Evolutionary conservation across 2,329 filamentous ascomycete species (phyloP), one percentile per base, ranked within the genome.

Genomic region (Xylariaceae sp.): DNA sequence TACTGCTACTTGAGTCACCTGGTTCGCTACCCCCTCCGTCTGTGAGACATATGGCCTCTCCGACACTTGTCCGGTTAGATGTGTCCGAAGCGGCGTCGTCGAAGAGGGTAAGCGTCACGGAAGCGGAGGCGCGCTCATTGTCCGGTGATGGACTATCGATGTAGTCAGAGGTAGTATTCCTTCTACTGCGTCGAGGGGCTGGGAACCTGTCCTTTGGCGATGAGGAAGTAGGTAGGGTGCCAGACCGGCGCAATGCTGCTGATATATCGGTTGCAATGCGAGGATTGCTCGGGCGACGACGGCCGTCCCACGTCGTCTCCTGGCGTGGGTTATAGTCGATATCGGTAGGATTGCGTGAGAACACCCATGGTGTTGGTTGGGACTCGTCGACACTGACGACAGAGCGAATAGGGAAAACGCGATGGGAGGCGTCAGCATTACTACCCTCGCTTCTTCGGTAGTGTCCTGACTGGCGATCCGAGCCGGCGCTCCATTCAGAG

Each of bases 381-480:
- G 63, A 71, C 61, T 60, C 84, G 64, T 90, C 87, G 36, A 93
- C 84, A 6, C 85, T 90, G 21, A 94, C 79, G 39, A 91, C 87
- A n/a, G 89, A 92, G 45, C 89, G 85, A 28, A 94, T 89, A n/a
- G 90, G 90, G 54, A 90, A 94, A 4, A 94, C 88, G 52, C 89
- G 83, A 67, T 93, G 81, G 28, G 73, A 71, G 24, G 70, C 68
- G 45, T 77, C 75, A 19, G 69, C 67, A 45, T 64, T 68, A 51
- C 62, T 69, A 50, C 65, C 70, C 11, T 67, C 63, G 52, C 68
- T 69, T 29, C 60, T 61, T 44, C 62, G 62, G 8, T 29, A 12
- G 43, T 74, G 64, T 12, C 71, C 70, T 4, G 70, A 66, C 50
- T 79, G 78, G 36, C 65, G 73, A 26, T 81, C 79, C 2, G 78